phyloP scores from a whole-genome alignment of 2,329 filamentous ascomycete species.

The Aspergillus caelatus region DNA sequence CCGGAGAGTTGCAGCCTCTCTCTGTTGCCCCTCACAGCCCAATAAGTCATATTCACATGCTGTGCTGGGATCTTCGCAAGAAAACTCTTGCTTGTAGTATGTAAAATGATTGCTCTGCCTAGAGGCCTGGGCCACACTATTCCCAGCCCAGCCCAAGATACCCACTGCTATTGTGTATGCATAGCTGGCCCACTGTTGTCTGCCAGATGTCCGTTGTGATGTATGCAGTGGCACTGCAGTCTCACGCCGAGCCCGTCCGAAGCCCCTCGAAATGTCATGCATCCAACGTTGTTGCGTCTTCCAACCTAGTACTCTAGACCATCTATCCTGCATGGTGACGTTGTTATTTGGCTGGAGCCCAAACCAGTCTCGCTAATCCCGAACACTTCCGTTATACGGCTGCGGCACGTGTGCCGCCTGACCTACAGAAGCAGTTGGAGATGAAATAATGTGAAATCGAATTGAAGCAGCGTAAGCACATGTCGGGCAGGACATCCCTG shows the following conservation, averaged over 20 bases:
- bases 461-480: background rate
- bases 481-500: background rate
- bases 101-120: background rate
- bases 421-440: background rate
- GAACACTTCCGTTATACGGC: background rate
- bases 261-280: background rate
- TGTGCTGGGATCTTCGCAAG: background rate
- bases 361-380: background rate
- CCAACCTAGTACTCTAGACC: background rate
- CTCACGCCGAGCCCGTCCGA: background rate
- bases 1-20: background rate
- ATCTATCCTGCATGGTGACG: slow-evolving; percentile 4
- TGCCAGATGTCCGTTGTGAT: slow-evolving; percentile 2
- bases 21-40: background rate
- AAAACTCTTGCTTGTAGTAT: background rate
- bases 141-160: background rate
- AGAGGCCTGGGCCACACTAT: background rate
- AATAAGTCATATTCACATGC: background rate
- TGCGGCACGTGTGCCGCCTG: background rate
- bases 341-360: background rate
- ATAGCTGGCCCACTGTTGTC: background rate
- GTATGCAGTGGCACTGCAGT: slow-evolving; percentile 1
- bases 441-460: background rate
- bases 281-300: background rate
- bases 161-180: background rate